Base-by-base conservation (phyloP, 306 rosid species). In the Geum urbanum region DNA sequence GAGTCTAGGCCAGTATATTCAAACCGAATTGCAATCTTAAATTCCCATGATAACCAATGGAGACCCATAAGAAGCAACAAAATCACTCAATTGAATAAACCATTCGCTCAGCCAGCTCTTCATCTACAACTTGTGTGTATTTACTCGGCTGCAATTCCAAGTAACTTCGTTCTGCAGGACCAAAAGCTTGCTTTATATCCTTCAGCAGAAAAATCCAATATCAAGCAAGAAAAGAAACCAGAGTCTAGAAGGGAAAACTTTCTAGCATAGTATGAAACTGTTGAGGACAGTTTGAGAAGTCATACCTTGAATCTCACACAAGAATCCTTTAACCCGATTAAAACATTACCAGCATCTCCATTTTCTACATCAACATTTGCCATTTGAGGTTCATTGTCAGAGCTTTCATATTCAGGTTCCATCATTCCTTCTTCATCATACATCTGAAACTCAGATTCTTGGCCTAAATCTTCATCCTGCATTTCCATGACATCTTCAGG, bases 231-330 rank as follows among this genome's bases (percentile, higher is more conserved):
- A 46, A 66, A 49, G 46, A 70, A 80, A 63, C 46, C 8, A 19
- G 6, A 69, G 15, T 19, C 50, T 19, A 54, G 15, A 40, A 69
- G 7, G 14, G 58, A 63, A 69, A 54, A 27, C 59, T 69, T 14
- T 44, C 37, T 41, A 5, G 3, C 52, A 43, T 11, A 9, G 14
- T 47, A 69, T 53, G 39, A 68, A 77, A 62, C 32, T 43, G 45
- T 8, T 32, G 19, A 62, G 39, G 24, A 19, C 7, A 35, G 45
- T 8, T 19, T 68, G 22, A 65, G 52, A 20, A 63, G 2, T 20
- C 86, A 81, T 82, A 87, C 96, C 91, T 87, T 80, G 86, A 84
- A 95, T 82, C 80, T 86, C 87, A 86, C 44, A 45, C 78, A 78
- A 53, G 96, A 71, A 22, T 79, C 85, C 37, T 62, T 72, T 77